Evolutionary conservation across 2,329 filamentous ascomycete species (phyloP).

Genomic region (Fusarium buharicum): DNA sequence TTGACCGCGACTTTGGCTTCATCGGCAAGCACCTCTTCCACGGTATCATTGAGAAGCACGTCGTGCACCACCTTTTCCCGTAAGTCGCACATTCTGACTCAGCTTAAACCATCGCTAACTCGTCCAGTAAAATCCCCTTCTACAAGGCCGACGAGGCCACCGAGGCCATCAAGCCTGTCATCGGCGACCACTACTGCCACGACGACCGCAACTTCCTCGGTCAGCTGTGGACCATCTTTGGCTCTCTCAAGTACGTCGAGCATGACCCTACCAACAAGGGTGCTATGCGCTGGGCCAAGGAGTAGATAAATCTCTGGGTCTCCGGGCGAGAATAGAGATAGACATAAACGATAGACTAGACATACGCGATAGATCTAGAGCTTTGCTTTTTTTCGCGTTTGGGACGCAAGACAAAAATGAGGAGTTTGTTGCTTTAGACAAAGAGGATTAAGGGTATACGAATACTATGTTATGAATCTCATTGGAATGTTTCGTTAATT

Average conservation of each 20-base stretch:
- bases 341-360: slow-evolving; percentile 37
- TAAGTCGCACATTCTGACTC: slow-evolving; percentile 27
- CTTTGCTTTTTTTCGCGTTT: slow-evolving; percentile 15
- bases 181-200: slow-evolving; percentile 87
- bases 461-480: not conserved
- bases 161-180: slow-evolving; percentile 81
- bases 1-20: slow-evolving; percentile 72
- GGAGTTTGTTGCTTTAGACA: slow-evolving; percentile 25
- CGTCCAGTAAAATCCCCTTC: slow-evolving; percentile 47
- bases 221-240: slow-evolving; percentile 46
- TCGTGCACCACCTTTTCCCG: slow-evolving; percentile 68
- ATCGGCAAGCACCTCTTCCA: slow-evolving; percentile 71
- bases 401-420: slow-evolving; percentile 19
- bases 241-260: slow-evolving; percentile 47
- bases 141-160: slow-evolving; percentile 66
- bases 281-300: slow-evolving; percentile 44
- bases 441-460: slow-evolving; percentile 1
- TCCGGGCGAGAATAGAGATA: slow-evolving; percentile 21
- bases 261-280: slow-evolving; percentile 41
- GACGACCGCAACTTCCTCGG: slow-evolving; percentile 46
- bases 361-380: slow-evolving; percentile 30
- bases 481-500: too few species aligned
- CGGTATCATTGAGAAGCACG: slow-evolving; percentile 69
- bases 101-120: not conserved
- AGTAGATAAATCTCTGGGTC: slow-evolving; percentile 37